A percentile compares a stretch with the other conserved stretches of the same genome.
Conservation (phyloP, 192 early-diverging fungal species). For the Umbelopsis sp. region DNA sequence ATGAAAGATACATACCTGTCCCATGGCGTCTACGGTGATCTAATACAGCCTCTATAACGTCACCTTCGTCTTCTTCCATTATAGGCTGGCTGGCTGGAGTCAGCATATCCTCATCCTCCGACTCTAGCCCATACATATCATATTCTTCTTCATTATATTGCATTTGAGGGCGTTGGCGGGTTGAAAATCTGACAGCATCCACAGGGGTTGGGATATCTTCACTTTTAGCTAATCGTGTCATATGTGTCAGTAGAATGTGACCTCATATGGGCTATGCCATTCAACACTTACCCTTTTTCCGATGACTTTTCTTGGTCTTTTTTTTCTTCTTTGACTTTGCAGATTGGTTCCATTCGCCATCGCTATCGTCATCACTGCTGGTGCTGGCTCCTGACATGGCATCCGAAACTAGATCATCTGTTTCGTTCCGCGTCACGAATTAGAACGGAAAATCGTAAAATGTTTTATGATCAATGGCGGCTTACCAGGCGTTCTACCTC, state of each 20-base stretch:
- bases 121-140: conserved; percentile 33
- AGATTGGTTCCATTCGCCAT: conserved; percentile 2
- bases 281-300: not conserved
- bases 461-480: not conserved
- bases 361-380: conserved; percentile 5
- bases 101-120: conserved; percentile 38
- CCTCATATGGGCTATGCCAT: not conserved
- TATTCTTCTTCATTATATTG: conserved; percentile 51
- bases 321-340: conserved; percentile 1
- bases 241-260: not conserved
- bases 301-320: conserved; percentile 1
- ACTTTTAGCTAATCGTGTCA: not conserved
- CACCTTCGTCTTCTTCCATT: conserved; percentile 49
- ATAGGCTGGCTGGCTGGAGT: conserved; percentile 14
- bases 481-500: conserved; percentile 1
- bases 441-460: not conserved
- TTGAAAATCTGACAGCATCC: conserved; percentile 42
- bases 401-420: not conserved
- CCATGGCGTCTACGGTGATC: conserved; percentile 45
- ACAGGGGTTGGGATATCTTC: conserved; percentile 14
- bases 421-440: not conserved
- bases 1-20: conserved; percentile 25
- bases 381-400: not conserved
- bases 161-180: conserved; percentile 33
- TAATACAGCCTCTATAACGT: conserved; percentile 62